Evolutionary conservation across 176 grass and related monocot species (phyloP).

Genomic region (Phoenix dactylifera): DNA sequence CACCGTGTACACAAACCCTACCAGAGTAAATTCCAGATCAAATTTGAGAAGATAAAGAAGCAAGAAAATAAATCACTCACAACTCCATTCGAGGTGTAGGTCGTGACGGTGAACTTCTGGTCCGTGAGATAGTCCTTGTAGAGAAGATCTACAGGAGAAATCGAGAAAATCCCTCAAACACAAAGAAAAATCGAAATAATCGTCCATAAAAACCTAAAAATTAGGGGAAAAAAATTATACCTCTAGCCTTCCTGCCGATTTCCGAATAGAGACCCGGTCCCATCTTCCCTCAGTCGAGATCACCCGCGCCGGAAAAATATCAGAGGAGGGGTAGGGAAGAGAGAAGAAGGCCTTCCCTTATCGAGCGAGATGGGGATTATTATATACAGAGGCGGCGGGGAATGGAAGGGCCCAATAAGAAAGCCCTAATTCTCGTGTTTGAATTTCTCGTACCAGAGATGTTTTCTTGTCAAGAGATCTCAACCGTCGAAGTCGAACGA

Average conservation of each 20-base stretch:
- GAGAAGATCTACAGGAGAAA: conserved; percentile 40
- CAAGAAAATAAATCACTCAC: conserved; percentile 29
- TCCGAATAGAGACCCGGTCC: conserved; percentile 69
- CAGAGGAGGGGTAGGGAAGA: too few relatives aligned
- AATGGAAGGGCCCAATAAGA: too few relatives aligned
- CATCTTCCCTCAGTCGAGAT: conserved; percentile 25
- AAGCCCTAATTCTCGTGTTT: too few relatives aligned
- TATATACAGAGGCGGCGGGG: too few relatives aligned
- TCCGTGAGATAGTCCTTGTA: conserved; percentile 48
- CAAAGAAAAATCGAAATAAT: conserved; percentile 3
- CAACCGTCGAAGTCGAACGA: too few relatives aligned
- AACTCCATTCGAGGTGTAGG: conserved; percentile 39
- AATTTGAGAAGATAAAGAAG: not conserved
- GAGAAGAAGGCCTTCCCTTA: too few relatives aligned
- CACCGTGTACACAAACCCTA: not conserved
- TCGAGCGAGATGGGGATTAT: too few relatives aligned
- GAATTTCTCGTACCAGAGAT: too few relatives aligned
- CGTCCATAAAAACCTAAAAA: not conserved
- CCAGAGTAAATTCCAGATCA: not conserved
- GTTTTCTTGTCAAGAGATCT: too few relatives aligned
- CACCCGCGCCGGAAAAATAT: not conserved
- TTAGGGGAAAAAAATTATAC: conserved; percentile 8
- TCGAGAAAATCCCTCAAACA: not conserved
- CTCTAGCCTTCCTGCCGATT: conserved; percentile 77
- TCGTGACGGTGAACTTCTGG: conserved; percentile 45